Base-by-base conservation (phyloP, 2,329 filamentous ascomycete genomes). In the Nigrospora sphaerica region DNA sequence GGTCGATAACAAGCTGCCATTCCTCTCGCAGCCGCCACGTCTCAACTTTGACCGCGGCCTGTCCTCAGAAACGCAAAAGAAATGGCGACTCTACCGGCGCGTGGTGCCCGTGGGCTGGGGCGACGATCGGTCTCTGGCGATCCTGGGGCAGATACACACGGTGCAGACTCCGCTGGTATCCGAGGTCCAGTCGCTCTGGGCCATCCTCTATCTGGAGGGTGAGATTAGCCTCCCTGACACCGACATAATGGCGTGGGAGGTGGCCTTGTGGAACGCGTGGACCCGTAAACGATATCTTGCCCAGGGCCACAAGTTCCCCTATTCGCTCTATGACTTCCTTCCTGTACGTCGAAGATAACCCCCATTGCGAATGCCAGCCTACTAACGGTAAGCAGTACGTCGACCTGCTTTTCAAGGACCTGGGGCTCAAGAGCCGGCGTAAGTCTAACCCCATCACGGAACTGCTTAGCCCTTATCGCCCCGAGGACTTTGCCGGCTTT, bases 131-230 rank as follows among this genome's bases (percentile, higher is more conserved):
- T 53, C 53, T 5, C 44, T 60, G 19, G 41, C 46, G 28, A 48
- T 59, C 28, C 49, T 50, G 9, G 58, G 58, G 3, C 50, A 54
- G 28, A 54, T 61, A 32, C 56, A 59, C 48, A 53, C 58, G 3
- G 52, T 51, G 3, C 48, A 54, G 32, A 60, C 59, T 2, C 57
- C 58, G 49, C 37, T 12, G 28, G 17, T 18, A 57, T 54, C 37
- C 23, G 23, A 28, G 23, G 23, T 28, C 23, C 23, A 28, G 23
- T 28, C 23, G 23, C 23, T 28, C 23, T 28, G 23, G 23, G 23
- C 23, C 23, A 28, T 28, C 10, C 23, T 28, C 23, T 28, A 28
- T 28, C 23, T 28, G 6, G 23, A 28, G 23, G 23, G 23, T 9
- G 23, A 28, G 23, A 28, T 28, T 28, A 9, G 10, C 6, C 23